Evolutionary conservation across 2,329 filamentous ascomycete genomes (phyloP), one percentile per base, ranked within the genome.

Genomic region (Ophiostoma angusticollis): DNA sequence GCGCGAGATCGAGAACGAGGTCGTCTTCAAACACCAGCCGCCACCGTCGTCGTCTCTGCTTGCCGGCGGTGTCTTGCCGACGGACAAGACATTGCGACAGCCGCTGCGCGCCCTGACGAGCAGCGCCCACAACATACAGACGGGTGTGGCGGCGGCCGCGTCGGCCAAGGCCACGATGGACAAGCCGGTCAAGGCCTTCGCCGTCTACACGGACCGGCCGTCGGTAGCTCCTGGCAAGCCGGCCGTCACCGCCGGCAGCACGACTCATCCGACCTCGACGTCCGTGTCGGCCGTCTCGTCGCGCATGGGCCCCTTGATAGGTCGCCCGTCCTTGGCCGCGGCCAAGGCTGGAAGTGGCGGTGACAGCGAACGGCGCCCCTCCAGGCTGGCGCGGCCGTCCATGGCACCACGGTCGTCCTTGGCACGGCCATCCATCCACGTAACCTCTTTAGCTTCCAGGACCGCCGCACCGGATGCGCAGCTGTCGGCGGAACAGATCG

Each of bases 1-100:
- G 9, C 80, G 85, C 36, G 91, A 96, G 58, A 84, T 94, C 42
- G 89, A 96, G 58, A 96, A 96, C 53, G 86, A 95, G 54, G 80
- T 93, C 4, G 79, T 94, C 29, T 93, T 84, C 63, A 85, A 83
- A 54, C 78, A 82, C 39, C 71, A 74, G 40, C 75, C 80, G 21
- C 70, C 56, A 80, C 84, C 67, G 3, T 13, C 34, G 9, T 34
- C 34, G 3, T 31, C 39, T 25, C 52, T 58, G 4, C 64, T 64
- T 7, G 48, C 60, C 3, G 53, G n/a, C n/a, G n/a, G n/a, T n/a
- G n/a, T n/a, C n/a, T n/a, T n/a, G n/a, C n/a, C n/a, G n/a, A n/a
- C n/a, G n/a, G n/a, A n/a, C n/a, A n/a, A n/a, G n/a, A n/a, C n/a
- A n/a, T n/a, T n/a, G n/a, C 72, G 89, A 13, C 86, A 94, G 54